These are phyloP conservation scores for Botrytis byssoidea DNA, from an alignment of 2,329 filamentous ascomycete genomes.

Conservation along the genomic window DNA sequence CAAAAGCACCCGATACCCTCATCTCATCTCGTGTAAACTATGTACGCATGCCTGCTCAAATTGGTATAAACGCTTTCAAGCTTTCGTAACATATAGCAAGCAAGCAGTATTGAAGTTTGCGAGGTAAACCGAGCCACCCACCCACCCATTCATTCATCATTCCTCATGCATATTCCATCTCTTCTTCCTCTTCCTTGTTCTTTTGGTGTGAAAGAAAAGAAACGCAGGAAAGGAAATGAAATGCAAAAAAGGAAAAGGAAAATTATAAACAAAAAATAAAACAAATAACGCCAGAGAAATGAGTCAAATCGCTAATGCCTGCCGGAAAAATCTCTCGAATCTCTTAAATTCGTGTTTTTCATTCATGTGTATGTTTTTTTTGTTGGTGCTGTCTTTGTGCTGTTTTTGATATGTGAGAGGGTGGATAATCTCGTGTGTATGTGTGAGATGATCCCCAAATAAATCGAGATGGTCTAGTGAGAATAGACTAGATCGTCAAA, in stretches of 20 bases:
- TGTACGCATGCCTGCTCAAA: background rate
- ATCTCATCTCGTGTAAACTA: background rate
- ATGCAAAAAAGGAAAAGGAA: background rate
- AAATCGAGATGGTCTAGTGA: background rate
- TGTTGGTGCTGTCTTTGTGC: background rate
- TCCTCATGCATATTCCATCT: background rate
- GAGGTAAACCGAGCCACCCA: background rate
- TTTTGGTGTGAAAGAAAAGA: background rate
- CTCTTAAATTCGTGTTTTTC: background rate
- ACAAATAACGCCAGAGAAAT: slow-evolving; percentile 15
- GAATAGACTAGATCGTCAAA: background rate
- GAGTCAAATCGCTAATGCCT: slow-evolving; percentile 15
- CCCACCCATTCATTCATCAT: background rate
- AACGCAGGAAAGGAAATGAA: background rate
- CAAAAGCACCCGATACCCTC: background rate
- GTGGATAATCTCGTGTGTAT: background rate
- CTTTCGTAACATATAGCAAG: background rate
- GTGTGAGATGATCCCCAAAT: background rate
- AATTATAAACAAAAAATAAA: slow-evolving; percentile 1
- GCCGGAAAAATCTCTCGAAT: background rate
- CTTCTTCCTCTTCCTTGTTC: background rate
- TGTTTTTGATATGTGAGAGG: background rate
- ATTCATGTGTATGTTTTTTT: background rate
- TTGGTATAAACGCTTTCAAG: background rate
- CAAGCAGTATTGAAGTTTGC: background rate